phyloP scores from a whole-genome alignment of 306 rosid species.

The Trifolium pratense region DNA sequence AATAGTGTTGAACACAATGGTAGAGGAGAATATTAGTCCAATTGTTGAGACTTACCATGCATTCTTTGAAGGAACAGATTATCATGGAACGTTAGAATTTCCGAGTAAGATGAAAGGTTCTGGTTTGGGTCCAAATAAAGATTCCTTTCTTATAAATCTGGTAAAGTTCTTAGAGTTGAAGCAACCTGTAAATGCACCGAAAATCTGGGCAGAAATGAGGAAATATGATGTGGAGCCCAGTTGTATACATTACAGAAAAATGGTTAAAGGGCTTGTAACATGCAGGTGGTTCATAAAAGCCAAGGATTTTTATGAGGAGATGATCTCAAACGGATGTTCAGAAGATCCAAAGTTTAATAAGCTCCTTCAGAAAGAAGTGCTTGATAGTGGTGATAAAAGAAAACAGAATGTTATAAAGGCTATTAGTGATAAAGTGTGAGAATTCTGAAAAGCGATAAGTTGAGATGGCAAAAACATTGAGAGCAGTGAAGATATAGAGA shows the following conservation, averaged over 20 bases:
- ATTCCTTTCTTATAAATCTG: conserved; percentile 64
- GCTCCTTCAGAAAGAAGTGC: conserved; percentile 61
- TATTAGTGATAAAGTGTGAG: conserved; percentile 35
- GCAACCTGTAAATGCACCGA: conserved; percentile 75
- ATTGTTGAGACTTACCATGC: conserved; percentile 81
- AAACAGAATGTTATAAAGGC: conserved; percentile 40
- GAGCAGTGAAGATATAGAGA: conserved; percentile 35
- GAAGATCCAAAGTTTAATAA: conserved; percentile 68
- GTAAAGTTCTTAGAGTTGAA: conserved; percentile 57
- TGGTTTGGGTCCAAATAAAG: conserved; percentile 64
- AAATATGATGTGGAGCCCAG: conserved; percentile 54
- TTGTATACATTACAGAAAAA: conserved; percentile 56
- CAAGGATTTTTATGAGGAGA: conserved; percentile 64
- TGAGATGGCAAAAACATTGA: conserved; percentile 40
- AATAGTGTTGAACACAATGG: conserved; percentile 60
- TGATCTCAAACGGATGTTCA: conserved; percentile 60
- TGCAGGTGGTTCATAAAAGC: conserved; percentile 67
- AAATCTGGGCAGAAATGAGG: conserved; percentile 75
- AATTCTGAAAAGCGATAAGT: conserved; percentile 36
- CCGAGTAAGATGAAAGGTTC: conserved; percentile 65
- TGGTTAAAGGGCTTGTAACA: conserved; percentile 73
- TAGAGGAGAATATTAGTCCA: conserved; percentile 65
- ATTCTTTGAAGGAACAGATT: conserved; percentile 68
- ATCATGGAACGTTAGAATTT: conserved; percentile 66
- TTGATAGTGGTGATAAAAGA: conserved; percentile 35